Evolutionary conservation across 2,329 filamentous ascomycete genomes (phyloP).

Genomic region (Fusarium verticillioides): DNA sequence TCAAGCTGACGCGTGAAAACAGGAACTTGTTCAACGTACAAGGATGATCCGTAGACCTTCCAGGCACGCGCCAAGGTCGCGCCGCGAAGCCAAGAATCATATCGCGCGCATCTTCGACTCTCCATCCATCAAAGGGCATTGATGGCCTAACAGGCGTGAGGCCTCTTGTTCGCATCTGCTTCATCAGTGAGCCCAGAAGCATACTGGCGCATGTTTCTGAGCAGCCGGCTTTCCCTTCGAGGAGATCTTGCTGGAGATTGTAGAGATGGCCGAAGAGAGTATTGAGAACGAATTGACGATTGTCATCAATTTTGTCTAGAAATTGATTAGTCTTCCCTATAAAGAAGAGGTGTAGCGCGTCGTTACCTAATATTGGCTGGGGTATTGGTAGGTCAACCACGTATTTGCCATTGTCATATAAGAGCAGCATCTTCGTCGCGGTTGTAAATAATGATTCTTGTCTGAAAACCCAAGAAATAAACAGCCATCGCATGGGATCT

Average conservation of each 20-base stretch:
- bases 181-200: constrained; percentile 20
- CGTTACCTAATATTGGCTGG: constrained; percentile 19
- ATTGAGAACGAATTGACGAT: constrained; percentile 11
- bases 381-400: constrained; percentile 19
- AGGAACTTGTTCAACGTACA: constrained; percentile 8
- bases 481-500: constrained; percentile 13
- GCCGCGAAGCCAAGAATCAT: constrained; percentile 7
- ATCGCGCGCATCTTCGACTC: constrained; percentile 16
- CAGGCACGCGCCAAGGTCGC: constrained; percentile 19
- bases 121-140: constrained; percentile 19
- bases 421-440: neutral
- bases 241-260: constrained; percentile 16
- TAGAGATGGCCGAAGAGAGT: constrained; percentile 19
- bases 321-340: neutral
- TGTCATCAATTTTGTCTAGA: constrained; percentile 14
- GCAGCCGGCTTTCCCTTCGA: constrained; percentile 15
- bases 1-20: constrained; percentile 2
- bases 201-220: constrained; percentile 21
- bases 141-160: neutral
- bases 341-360: too few relatives aligned
- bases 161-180: constrained; percentile 4
- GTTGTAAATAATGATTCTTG: neutral
- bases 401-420: constrained; percentile 13
- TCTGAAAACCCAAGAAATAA: constrained; percentile 22
- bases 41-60: constrained; percentile 20